Evolutionary conservation across 2,329 filamentous ascomycete species (phyloP), one percentile per base, ranked within the genome.

Genomic region (Xylaria sp.): DNA sequence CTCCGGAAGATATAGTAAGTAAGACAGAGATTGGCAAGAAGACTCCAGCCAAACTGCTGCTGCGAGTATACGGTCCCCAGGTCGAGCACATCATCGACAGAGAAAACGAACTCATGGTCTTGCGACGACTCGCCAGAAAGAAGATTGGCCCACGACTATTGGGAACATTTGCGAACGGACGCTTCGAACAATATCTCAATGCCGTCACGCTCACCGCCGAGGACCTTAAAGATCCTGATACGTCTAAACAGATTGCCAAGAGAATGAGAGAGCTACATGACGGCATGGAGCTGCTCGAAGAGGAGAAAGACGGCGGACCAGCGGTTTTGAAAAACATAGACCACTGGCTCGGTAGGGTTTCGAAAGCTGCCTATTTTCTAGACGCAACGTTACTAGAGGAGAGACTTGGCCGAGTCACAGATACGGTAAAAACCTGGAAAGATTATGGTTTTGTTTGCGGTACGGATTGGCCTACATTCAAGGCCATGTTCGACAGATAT

Each of bases 221-320:
- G 25, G 91, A 96, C 67, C 78, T 99, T 46, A 89, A 92, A 37
- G 86, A 91, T 31, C 86, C 91, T 0, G 91, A 92, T 51, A 97
- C 92, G 0, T 96, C 91, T 33, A 90, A 86, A 71, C 91, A 97
- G 73, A 99, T 99, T 72, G 94, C 95, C 11, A 98, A 98, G 81
- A 91, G 95, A 52, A 97, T 99, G 92, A 86, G 93, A 65, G 95
- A 99, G 76, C 83, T 99, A 35, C 95, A 99, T 71, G 91, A 97
- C 54, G 95, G 95, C 0, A 90, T 99, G 64, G 93, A 97, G 27
- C 81, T 99, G 19, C 83, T 97, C 0, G 85, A 89, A 1, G 82
- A 88, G 35, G 95, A 99, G 76, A 85, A 88, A 52, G 85, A 90
- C 35, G 87, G 84, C 19, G 95, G 95, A 0, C 90, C 95, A 0